Conservation (phyloP, 2,329 filamentous ascomycete species). For the Penicillium nordicum region DNA sequence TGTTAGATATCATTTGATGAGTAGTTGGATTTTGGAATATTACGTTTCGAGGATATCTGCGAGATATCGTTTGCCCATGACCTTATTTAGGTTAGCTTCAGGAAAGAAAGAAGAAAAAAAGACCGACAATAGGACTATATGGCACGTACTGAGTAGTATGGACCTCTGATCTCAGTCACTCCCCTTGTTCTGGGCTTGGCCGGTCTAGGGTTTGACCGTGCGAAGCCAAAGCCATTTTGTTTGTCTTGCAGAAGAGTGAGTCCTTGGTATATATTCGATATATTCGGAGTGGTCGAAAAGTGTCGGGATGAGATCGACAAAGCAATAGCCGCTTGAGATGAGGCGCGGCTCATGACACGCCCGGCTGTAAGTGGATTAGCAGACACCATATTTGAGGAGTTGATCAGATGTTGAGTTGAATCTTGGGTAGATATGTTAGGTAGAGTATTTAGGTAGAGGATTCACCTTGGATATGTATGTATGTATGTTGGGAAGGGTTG, state of each 20-base stretch:
- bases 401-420: not conserved
- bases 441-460: not conserved
- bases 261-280: conserved; percentile 13
- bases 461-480: not conserved
- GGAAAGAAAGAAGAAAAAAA: too few relatives aligned
- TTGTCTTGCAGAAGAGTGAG: conserved; percentile 48
- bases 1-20: not conserved
- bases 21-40: conserved; percentile 8
- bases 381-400: conserved; percentile 8
- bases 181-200: conserved; percentile 49
- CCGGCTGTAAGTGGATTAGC: conserved; percentile 1
- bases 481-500: conserved; percentile 4
- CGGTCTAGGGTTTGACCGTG: conserved; percentile 48
- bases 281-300: conserved; percentile 19
- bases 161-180: conserved; percentile 56
- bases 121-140: not conserved
- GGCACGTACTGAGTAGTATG: conserved; percentile 50
- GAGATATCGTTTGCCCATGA: conserved; percentile 53
- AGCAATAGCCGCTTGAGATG: conserved; percentile 10
- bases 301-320: conserved; percentile 7
- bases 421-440: too few relatives aligned
- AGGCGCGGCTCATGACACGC: not conserved
- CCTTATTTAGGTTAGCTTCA: conserved; percentile 22
- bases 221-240: conserved; percentile 50
- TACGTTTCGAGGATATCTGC: conserved; percentile 54